phyloP scores from a whole-genome alignment of 208 protist genomes.

The Vickermania ingenoplastis region DNA sequence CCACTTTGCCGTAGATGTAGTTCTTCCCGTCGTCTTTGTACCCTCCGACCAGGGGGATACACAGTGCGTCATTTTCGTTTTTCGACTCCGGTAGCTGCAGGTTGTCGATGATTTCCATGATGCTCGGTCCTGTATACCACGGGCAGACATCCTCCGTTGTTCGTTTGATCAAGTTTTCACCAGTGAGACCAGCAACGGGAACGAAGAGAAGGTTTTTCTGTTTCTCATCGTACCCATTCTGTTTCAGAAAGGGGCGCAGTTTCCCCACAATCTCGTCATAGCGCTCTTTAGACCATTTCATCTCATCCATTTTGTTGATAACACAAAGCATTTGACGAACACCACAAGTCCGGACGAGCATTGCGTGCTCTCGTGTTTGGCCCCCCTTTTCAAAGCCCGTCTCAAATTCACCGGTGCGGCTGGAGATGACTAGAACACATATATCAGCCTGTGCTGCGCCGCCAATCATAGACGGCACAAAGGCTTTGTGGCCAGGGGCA shows the following conservation, averaged over 20 bases:
- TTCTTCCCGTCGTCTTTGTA: conserved; percentile 93
- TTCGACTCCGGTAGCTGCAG: conserved; percentile 73
- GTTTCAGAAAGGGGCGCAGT: conserved; percentile 93
- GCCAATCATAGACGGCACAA: conserved; percentile 99
- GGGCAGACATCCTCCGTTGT: conserved; percentile 60
- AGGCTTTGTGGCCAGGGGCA: conserved; percentile 98
- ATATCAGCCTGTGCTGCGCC: conserved; percentile 98
- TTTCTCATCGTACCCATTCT: conserved; percentile 89
- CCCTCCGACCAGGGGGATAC: conserved; percentile 91
- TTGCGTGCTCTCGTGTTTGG: conserved; percentile 98
- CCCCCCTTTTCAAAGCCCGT: conserved; percentile 98
- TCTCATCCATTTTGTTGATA: conserved; percentile 99
- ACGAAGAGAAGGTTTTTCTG: conserved; percentile 93
- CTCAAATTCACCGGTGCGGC: conserved; percentile 98
- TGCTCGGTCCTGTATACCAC: conserved; percentile 88
- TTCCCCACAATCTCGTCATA: conserved; percentile 95
- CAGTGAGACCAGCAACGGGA: conserved; percentile 93
- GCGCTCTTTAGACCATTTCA: conserved; percentile 91
- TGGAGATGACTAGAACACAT: conserved; percentile 98
- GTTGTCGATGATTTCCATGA: conserved; percentile 89
- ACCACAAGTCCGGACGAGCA: conserved; percentile 97
- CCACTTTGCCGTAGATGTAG: conserved; percentile 92
- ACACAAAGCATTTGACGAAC: conserved; percentile 95
- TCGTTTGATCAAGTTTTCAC: conserved; percentile 89
- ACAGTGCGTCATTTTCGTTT: conserved; percentile 77